Conservation (phyloP, 768 basidiomycete genomes). For the Leccinum incarnatum region DNA sequence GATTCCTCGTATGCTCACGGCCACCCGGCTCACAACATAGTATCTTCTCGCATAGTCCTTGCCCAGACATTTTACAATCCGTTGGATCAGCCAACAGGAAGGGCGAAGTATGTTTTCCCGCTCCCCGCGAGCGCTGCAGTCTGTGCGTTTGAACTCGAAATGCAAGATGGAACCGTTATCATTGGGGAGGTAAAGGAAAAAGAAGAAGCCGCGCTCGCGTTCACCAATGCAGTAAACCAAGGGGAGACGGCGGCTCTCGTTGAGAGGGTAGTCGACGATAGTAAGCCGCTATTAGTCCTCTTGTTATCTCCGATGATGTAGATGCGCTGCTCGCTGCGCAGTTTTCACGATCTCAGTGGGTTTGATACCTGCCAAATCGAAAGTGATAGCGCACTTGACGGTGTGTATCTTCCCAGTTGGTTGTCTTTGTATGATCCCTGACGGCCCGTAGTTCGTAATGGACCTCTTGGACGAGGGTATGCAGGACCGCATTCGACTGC, state of each 20-base stretch:
- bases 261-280: constrained; percentile 49
- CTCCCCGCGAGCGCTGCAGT: constrained; percentile 54
- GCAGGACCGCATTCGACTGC: constrained; percentile 48
- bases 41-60: constrained; percentile 43
- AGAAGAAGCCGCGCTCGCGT: constrained; percentile 38
- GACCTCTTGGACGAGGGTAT: constrained; percentile 50
- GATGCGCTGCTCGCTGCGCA: constrained; percentile 14
- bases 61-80: constrained; percentile 42
- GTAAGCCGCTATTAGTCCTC: constrained; percentile 31
- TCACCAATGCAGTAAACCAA: constrained; percentile 38
- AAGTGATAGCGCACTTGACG: constrained; percentile 40
- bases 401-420: constrained; percentile 29
- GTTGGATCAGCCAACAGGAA: constrained; percentile 35
- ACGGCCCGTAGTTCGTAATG: constrained; percentile 44
- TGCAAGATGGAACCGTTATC: constrained; percentile 42
- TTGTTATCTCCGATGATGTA: neutral
- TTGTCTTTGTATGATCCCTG: neutral
- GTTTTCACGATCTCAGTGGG: constrained; percentile 61
- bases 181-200: constrained; percentile 50
- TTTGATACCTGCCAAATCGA: constrained; percentile 43
- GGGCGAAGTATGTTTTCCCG: constrained; percentile 57
- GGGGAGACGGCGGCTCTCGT: constrained; percentile 46
- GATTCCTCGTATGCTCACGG: neutral
- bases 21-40: constrained; percentile 20
- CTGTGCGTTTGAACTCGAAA: constrained; percentile 51